Evolutionary conservation across 768 basidiomycete species (phyloP).

Genomic region (Kwoniella europaea): DNA sequence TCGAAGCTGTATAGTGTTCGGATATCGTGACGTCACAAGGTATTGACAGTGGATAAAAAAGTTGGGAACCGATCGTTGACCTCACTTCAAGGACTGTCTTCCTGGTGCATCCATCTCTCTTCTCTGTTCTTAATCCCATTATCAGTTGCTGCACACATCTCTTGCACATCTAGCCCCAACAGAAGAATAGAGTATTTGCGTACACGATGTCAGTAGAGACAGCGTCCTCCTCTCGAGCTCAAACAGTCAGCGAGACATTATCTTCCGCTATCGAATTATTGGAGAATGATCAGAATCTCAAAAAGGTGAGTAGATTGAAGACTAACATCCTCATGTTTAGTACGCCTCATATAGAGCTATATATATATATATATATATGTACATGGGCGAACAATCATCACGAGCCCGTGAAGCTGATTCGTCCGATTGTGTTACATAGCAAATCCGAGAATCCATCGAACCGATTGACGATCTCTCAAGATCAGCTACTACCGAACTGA

Average conservation of each 20-base stretch:
- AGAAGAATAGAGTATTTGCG: not conserved
- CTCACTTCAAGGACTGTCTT: not conserved
- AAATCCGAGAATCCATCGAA: constrained; percentile 48
- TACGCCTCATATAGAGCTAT: too few species aligned
- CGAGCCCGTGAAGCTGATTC: not conserved
- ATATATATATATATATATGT: not conserved
- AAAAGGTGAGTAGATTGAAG: constrained; percentile 35
- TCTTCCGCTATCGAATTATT: constrained; percentile 40
- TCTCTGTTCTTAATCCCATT: not conserved
- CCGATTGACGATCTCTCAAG: constrained; percentile 48
- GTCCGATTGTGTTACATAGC: constrained; percentile 8
- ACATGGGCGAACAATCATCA: too few species aligned
- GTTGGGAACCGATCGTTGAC: not conserved
- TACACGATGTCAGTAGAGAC: not conserved
- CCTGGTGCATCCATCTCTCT: not conserved
- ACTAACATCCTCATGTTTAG: not conserved
- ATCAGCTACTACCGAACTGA: constrained; percentile 40
- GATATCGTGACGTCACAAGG: not conserved
- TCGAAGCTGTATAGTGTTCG: not conserved
- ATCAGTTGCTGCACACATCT: not conserved
- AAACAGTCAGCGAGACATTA: constrained; percentile 25
- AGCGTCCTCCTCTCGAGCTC: constrained; percentile 12
- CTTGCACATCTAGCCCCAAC: not conserved
- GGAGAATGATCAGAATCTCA: constrained; percentile 48
- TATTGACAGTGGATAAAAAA: not conserved